Evolutionary conservation across 2,329 filamentous ascomycete species (phyloP).

Genomic region (Botrytis hyacinthi): DNA sequence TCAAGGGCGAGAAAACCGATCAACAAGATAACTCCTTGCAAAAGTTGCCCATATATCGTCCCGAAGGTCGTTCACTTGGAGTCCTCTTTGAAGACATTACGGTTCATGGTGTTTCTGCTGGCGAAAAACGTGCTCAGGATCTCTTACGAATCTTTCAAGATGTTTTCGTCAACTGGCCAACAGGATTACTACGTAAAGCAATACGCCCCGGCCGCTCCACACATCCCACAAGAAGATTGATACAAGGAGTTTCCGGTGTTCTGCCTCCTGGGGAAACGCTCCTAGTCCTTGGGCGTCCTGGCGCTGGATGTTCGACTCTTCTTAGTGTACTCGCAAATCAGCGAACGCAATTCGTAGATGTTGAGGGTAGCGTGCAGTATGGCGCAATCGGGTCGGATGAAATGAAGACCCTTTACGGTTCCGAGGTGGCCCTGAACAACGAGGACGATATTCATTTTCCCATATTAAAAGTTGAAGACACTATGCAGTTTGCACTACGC

Average conservation of each 20-base stretch:
- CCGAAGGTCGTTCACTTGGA: neutral
- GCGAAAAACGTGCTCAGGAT: neutral
- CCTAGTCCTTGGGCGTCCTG: slow-evolving; percentile 65
- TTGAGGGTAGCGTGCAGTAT: slow-evolving; percentile 58
- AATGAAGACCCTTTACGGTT: slow-evolving; percentile 49
- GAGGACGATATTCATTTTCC: slow-evolving; percentile 53
- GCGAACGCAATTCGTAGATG: slow-evolving; percentile 54
- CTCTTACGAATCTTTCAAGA: neutral
- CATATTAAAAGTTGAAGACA: slow-evolving; percentile 50
- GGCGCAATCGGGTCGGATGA: slow-evolving; percentile 46
- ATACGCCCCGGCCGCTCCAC: neutral
- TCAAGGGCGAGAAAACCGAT: neutral
- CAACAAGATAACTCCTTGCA: neutral
- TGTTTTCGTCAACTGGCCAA: neutral
- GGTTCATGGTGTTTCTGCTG: neutral
- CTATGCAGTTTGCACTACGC: slow-evolving; percentile 53
- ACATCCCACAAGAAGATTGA: neutral
- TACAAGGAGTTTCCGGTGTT: neutral
- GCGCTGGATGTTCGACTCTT: slow-evolving; percentile 69
- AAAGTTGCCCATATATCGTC: neutral
- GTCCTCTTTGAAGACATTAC: slow-evolving; percentile 3
- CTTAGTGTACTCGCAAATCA: slow-evolving; percentile 68
- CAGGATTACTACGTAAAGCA: neutral
- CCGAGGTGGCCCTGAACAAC: slow-evolving; percentile 53
- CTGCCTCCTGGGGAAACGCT: slow-evolving; percentile 68